A percentile compares a stretch with the other conserved stretches of the same genome.
Conservation (phyloP, 139 green algal genomes). For the Chlamydomonas sp. region DNA sequence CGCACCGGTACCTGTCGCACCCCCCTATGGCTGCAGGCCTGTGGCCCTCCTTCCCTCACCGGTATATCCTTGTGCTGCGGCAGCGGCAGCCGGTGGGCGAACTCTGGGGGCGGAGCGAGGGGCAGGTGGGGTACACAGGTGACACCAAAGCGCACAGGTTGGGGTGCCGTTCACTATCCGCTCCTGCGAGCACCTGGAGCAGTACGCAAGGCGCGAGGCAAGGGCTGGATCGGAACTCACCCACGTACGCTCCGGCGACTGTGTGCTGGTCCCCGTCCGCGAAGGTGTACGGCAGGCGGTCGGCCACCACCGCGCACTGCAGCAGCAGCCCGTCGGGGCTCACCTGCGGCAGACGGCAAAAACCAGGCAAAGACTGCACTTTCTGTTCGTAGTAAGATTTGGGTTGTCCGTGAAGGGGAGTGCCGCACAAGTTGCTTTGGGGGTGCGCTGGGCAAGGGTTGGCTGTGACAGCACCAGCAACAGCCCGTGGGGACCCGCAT, state of each 20-base stretch:
- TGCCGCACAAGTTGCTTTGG: too few relatives aligned
- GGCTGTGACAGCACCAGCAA: too few relatives aligned
- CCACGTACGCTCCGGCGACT: conserved; percentile 31
- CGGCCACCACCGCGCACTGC: conserved; percentile 81
- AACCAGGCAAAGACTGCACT: too few relatives aligned
- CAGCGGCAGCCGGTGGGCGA: conserved; percentile 21
- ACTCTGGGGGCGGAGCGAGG: background rate
- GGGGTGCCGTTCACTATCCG: too few relatives aligned
- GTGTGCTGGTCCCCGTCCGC: conserved; percentile 19
- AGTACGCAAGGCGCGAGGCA: background rate
- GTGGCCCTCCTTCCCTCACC: background rate
- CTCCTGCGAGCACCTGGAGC: background rate
- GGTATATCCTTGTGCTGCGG: background rate
- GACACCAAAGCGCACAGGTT: too few relatives aligned
- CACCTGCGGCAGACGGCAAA: conserved; percentile 43
- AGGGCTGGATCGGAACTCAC: background rate
- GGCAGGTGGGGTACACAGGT: background rate
- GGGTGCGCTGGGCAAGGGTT: too few relatives aligned
- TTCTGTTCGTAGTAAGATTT: too few relatives aligned
- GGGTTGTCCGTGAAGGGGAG: too few relatives aligned
- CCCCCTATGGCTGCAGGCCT: background rate
- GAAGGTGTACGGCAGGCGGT: conserved; percentile 69
- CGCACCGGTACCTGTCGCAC: too few relatives aligned
- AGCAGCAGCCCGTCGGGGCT: conserved; percentile 77
- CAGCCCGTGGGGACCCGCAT: too few relatives aligned